Percentiles rank a stretch among this genome's conserved stretches.
Evolutionary conservation across 1,284 basidiomycete species (phyloP).

Genomic region (Apiotrichum laibachii): DNA sequence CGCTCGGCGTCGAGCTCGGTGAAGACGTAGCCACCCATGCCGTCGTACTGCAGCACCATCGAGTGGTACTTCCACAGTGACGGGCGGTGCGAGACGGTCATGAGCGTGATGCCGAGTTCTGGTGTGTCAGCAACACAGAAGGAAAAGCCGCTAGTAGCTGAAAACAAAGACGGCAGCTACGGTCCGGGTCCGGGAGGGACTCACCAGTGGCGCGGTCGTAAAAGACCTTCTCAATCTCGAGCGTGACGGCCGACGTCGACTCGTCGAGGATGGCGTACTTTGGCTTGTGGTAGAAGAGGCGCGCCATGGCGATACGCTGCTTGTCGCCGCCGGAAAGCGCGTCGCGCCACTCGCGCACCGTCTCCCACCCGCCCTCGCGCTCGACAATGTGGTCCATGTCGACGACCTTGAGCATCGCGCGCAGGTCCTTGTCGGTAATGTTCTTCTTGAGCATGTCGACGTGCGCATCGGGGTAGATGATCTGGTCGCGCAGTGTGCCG

Average conservation of each 20-base stretch:
- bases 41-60: slow-evolving; percentile 81
- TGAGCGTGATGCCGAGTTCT: slow-evolving; percentile 76
- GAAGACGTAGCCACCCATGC: slow-evolving; percentile 61
- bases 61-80: slow-evolving; percentile 94
- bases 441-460: slow-evolving; percentile 60
- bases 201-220: slow-evolving; percentile 82
- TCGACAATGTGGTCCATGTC: slow-evolving; percentile 86
- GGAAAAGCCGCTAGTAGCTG: too few relatives aligned
- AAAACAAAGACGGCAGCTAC: not conserved
- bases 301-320: slow-evolving; percentile 87
- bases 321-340: slow-evolving; percentile 70
- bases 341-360: slow-evolving; percentile 86
- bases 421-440: slow-evolving; percentile 71
- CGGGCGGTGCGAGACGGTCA: slow-evolving; percentile 88
- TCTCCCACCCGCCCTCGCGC: slow-evolving; percentile 95
- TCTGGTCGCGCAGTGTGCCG: slow-evolving; percentile 90
- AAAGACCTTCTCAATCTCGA: slow-evolving; percentile 90
- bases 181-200: slow-evolving; percentile 12
- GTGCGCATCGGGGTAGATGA: slow-evolving; percentile 74
- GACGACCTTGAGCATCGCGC: slow-evolving; percentile 70
- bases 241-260: slow-evolving; percentile 89
- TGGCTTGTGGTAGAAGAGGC: slow-evolving; percentile 92
- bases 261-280: slow-evolving; percentile 98
- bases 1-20: slow-evolving; percentile 88
- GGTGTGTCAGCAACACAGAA: slow-evolving; percentile 3